Evolutionary conservation across 148 eudicot species (phyloP).

Genomic region (Camellia granthamiana): DNA sequence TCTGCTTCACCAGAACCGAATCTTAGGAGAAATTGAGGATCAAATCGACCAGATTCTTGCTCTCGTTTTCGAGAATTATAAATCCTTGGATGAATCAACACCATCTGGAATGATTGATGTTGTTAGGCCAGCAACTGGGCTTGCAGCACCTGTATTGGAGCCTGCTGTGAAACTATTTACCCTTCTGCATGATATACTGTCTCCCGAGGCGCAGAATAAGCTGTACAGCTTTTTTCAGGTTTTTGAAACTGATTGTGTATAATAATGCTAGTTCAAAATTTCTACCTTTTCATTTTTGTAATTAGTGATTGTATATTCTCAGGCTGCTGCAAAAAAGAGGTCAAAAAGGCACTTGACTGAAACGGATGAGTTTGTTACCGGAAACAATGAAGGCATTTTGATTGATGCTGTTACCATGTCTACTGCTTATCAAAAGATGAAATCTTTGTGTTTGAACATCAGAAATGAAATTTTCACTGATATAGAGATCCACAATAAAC

Average conservation of each 20-base stretch:
- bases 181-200: constrained; percentile 82
- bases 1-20: constrained; percentile 60
- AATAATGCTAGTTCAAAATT: neutral
- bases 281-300: constrained; percentile 1
- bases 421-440: constrained; percentile 91
- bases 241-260: constrained; percentile 1
- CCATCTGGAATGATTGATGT: constrained; percentile 76
- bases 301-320: constrained; percentile 14
- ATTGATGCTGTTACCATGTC: constrained; percentile 59
- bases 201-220: constrained; percentile 87
- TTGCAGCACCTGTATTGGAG: constrained; percentile 77
- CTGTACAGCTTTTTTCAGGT: constrained; percentile 91
- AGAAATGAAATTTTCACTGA: constrained; percentile 82
- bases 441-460: constrained; percentile 73
- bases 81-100: constrained; percentile 75
- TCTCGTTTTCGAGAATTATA: constrained; percentile 83
- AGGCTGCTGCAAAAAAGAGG: constrained; percentile 96
- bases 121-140: constrained; percentile 73
- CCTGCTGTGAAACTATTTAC: constrained; percentile 87
- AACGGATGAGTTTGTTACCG: constrained; percentile 78
- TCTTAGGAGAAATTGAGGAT: constrained; percentile 89
- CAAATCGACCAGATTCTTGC: constrained; percentile 84
- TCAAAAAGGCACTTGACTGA: constrained; percentile 81
- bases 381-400: constrained; percentile 55
- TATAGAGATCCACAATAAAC: constrained; percentile 82